Evolutionary conservation across 192 early-diverging fungal species (phyloP).

Genomic region (Chytriomyces confervae): DNA sequence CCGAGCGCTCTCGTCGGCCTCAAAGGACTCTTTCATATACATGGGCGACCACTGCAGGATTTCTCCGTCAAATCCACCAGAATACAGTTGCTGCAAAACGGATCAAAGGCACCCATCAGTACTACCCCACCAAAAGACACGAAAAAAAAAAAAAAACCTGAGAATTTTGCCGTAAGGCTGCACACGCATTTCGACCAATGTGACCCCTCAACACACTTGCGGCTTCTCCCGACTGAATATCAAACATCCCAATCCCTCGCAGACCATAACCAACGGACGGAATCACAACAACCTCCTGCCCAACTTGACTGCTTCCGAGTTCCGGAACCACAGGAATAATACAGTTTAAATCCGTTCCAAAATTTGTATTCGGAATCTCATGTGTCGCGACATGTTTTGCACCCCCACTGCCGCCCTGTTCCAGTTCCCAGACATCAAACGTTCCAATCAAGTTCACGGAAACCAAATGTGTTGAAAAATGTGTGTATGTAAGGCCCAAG

Average conservation of each 20-base stretch:
- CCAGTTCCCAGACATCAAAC: neutral
- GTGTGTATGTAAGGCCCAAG: neutral
- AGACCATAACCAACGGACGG: constrained; percentile 23
- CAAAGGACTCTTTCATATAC: neutral
- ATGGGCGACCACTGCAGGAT: constrained; percentile 20
- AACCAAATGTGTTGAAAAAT: neutral
- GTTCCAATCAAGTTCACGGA: neutral
- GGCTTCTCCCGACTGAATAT: constrained; percentile 62
- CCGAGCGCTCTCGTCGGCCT: no score
- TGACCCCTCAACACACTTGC: constrained; percentile 59
- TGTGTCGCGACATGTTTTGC: constrained; percentile 40
- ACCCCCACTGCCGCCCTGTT: constrained; percentile 43
- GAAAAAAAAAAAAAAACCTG: constrained; percentile 4
- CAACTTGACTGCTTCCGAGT: neutral
- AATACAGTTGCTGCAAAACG: constrained; percentile 4
- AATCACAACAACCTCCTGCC: constrained; percentile 1
- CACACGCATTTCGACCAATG: constrained; percentile 64
- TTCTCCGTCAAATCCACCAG: constrained; percentile 26
- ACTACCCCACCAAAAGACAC: neutral
- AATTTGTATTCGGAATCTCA: constrained; percentile 38
- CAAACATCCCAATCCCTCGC: constrained; percentile 61
- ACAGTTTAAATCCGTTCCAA: constrained; percentile 45
- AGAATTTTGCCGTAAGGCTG: constrained; percentile 47
- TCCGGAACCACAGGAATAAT: constrained; percentile 62
- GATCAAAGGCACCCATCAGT: no score